phyloP scores from a whole-genome alignment of 2,329 filamentous ascomycete species.

The Talaromyces funiculosus region DNA sequence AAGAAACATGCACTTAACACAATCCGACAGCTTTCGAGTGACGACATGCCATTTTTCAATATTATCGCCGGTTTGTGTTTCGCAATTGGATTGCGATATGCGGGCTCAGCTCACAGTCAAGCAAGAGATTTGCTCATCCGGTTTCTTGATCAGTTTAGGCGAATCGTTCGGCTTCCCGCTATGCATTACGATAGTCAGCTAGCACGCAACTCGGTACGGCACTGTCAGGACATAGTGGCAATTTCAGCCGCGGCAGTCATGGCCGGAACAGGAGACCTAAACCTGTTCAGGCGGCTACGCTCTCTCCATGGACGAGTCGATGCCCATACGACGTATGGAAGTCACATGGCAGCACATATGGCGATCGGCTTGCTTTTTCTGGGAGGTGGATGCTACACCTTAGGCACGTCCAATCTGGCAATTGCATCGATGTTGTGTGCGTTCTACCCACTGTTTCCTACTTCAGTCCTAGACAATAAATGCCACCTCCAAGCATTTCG shows the following conservation, averaged over 20 bases:
- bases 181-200: conserved; percentile 75
- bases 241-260: conserved; percentile 82
- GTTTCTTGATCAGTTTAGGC: conserved; percentile 81
- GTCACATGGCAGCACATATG: conserved; percentile 86
- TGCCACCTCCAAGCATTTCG: conserved; percentile 94
- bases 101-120: conserved; percentile 62
- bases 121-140: conserved; percentile 77
- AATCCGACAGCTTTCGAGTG: conserved; percentile 62
- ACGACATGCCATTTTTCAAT: conserved; percentile 87
- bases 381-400: conserved; percentile 85
- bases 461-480: conserved; percentile 83
- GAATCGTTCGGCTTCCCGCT: conserved; percentile 61
- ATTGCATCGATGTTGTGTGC: conserved; percentile 80
- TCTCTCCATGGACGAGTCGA: conserved; percentile 84
- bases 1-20: conserved; percentile 54
- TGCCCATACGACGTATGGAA: conserved; percentile 80
- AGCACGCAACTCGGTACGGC: conserved; percentile 73
- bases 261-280: conserved; percentile 88
- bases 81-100: conserved; percentile 65
- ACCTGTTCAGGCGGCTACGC: conserved; percentile 76
- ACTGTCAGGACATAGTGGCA: conserved; percentile 84
- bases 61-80: conserved; percentile 87
- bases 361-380: conserved; percentile 88
- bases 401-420: conserved; percentile 81
- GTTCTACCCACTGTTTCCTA: conserved; percentile 91